Percentiles rank a stretch among this genome's conserved stretches.
Conservation (phyloP, 768 basidiomycete species). For the Paxillus involutus region DNA sequence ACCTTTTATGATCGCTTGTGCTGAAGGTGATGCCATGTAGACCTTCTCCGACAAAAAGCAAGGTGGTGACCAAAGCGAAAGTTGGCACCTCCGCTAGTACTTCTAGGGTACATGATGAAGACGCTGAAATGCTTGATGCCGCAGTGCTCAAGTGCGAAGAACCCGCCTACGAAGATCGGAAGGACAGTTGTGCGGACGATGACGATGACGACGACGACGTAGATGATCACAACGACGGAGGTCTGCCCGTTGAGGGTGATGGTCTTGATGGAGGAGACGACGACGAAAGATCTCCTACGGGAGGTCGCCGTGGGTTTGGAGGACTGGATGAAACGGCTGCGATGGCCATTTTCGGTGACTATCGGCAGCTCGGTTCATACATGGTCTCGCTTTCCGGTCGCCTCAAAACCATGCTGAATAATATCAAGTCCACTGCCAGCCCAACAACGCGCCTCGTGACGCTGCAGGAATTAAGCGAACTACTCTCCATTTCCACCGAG, state of each 20-base stretch:
- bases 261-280: constrained; percentile 44
- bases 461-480: constrained; percentile 91
- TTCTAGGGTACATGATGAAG: constrained; percentile 66
- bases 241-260: constrained; percentile 46
- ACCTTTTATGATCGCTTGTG: constrained; percentile 6
- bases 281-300: constrained; percentile 35
- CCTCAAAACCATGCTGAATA: constrained; percentile 86
- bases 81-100: constrained; percentile 57
- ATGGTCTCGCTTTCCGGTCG: constrained; percentile 87
- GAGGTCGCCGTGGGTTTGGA: constrained; percentile 41
- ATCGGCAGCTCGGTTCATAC: constrained; percentile 86
- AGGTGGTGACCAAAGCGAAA: constrained; percentile 58
- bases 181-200: constrained; percentile 39
- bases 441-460: constrained; percentile 85
- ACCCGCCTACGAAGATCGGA: constrained; percentile 45
- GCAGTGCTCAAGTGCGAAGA: constrained; percentile 48
- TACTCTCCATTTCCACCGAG: constrained; percentile 95
- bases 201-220: constrained; percentile 33
- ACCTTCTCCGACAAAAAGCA: constrained; percentile 55
- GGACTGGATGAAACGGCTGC: constrained; percentile 70
- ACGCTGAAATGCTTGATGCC: constrained; percentile 75
- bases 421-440: constrained; percentile 83
- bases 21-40: constrained; percentile 30
- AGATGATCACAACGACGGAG: constrained; percentile 51
- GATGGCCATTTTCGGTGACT: constrained; percentile 83